Percentiles rank a stretch among this genome's conserved stretches.
phyloP scores from a whole-genome alignment of 495 filamentous ascomycete species.

The Xylaria flabelliformis region DNA sequence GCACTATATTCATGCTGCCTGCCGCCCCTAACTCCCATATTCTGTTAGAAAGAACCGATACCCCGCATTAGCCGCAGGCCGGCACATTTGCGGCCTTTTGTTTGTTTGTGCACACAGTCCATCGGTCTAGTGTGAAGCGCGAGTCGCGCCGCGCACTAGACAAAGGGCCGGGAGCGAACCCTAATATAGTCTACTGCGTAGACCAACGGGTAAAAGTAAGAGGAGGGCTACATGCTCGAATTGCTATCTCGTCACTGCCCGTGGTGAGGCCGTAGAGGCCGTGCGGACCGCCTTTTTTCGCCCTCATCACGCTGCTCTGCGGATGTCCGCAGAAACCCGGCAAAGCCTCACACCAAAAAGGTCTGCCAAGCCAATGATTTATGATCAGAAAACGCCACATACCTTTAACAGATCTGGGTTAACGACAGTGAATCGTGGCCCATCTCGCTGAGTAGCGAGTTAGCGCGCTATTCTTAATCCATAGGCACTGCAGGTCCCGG shows the following conservation, averaged over 20 bases:
- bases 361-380: background rate
- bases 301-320: background rate
- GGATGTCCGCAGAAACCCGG: background rate
- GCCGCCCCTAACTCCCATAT: background rate
- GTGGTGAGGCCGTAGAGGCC: background rate
- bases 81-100: slow-evolving; percentile 43
- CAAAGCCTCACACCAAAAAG: background rate
- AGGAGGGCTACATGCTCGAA: background rate
- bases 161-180: background rate
- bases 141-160: background rate
- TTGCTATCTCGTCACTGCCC: background rate
- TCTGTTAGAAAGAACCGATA: background rate
- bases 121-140: slow-evolving; percentile 33
- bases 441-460: background rate
- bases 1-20: background rate
- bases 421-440: background rate
- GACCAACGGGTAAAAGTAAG: slow-evolving; percentile 16
- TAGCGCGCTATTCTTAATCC: background rate
- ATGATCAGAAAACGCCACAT: slow-evolving; percentile 8
- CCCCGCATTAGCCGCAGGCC: slow-evolving; percentile 48
- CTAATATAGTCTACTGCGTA: background rate
- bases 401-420: background rate
- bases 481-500: background rate
- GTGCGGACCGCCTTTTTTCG: background rate
- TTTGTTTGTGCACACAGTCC: slow-evolving; percentile 46